A percentile compares a stretch with the other conserved stretches of the same genome.
phyloP scores from a whole-genome alignment of 2,329 filamentous ascomycete genomes.

The Stagonosporopsis tanaceti region DNA sequence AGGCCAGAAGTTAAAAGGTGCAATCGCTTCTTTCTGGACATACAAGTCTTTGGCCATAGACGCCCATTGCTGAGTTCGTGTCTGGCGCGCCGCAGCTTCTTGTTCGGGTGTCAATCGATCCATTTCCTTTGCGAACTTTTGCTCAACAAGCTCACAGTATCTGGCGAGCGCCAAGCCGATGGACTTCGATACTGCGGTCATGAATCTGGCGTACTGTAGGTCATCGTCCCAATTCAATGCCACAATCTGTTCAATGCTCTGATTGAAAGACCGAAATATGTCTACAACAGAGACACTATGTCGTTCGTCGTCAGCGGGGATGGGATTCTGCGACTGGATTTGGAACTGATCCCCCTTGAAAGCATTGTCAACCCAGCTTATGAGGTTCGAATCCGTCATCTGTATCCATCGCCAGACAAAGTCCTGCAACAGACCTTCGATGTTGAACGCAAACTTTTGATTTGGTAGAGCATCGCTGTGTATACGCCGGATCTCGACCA shows the following conservation, averaged over 20 bases:
- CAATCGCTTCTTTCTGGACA: slow-evolving; percentile 88
- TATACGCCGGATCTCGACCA: slow-evolving; percentile 83
- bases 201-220: slow-evolving; percentile 92
- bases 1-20: slow-evolving; percentile 95
- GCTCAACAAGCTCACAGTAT: slow-evolving; percentile 92
- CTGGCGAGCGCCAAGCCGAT: slow-evolving; percentile 82
- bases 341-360: slow-evolving; percentile 90
- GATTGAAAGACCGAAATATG: slow-evolving; percentile 91
- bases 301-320: slow-evolving; percentile 78
- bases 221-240: slow-evolving; percentile 92
- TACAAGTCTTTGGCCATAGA: slow-evolving; percentile 93
- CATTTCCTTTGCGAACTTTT: slow-evolving; percentile 89
- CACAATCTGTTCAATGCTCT: slow-evolving; percentile 86
- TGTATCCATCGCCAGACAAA: slow-evolving; percentile 98
- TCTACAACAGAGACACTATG: slow-evolving; percentile 95
- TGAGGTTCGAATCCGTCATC: slow-evolving; percentile 78
- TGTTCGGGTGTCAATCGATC: slow-evolving; percentile 89
- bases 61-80: slow-evolving; percentile 90
- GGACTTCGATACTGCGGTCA: slow-evolving; percentile 88
- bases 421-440: slow-evolving; percentile 84
- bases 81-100: slow-evolving; percentile 77
- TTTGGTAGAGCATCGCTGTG: slow-evolving; percentile 76
- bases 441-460: slow-evolving; percentile 81
- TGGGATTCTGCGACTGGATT: slow-evolving; percentile 71
- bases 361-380: slow-evolving; percentile 86